Evolutionary conservation across 305 asterid species (phyloP), one percentile per base, ranked within the genome.

Genomic region (Fraxinus angustifolia): DNA sequence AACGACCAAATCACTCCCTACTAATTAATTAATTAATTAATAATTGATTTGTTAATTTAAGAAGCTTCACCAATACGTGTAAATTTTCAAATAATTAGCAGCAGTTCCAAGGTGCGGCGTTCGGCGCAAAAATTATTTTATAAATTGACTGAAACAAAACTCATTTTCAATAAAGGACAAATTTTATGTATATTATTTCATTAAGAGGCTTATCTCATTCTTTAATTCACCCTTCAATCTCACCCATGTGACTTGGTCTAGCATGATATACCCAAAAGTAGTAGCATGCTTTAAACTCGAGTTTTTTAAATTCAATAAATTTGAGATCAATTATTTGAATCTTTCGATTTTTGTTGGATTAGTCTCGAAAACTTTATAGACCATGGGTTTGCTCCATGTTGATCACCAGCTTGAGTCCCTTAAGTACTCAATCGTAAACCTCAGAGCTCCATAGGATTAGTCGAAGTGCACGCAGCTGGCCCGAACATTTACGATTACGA

Each of bases 31-130:
- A 19, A 80, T 56, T 40, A 11, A 78, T 84, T 82, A 82, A 77
- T 79, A 72, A 48, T 50, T 40, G 12, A 11, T 62, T 78, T 70
- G 12, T 38, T 16, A 71, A 21, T 38, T 79, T 65, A 79, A 31
- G 56, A 45, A 45, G 56, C 17, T 45, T 62, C 77, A 31, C 12
- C 75, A 45, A 70, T 84, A 81, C 86, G 89, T 80, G 87, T 79
- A 33, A 73, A 82, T 86, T 38, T 85, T 40, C 68, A 84, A 85
- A 11, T 28, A 36, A 36, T 36, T 7, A 73, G 91, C 93, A 90
- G 90, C 93, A 91, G 93, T 94, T 90, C 92, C 91, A 83, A 90
- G 90, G 93, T 89, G 86, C 94, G 93, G 94, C 96, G 94, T 91
- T 93, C 98, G 97, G 97, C 97, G 98, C 88, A 82, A 86, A 90